Evolutionary conservation across 106 monocot genomes (phyloP).

Genomic region (Alisma plantagoaquatica): DNA sequence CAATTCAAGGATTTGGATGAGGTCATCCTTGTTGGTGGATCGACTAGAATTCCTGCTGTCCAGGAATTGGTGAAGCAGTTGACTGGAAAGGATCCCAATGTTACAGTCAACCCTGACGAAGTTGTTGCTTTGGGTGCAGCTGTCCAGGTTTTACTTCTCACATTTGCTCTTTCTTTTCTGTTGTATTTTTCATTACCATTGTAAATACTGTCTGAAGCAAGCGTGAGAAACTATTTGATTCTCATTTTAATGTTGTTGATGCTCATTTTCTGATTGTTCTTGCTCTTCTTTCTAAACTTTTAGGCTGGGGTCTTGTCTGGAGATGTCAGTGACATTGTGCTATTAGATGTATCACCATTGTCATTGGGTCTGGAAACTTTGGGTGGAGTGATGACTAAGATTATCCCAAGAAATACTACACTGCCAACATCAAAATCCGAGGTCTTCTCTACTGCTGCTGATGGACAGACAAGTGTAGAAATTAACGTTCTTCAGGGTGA

Average conservation of each 20-base stretch:
- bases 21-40: conserved; percentile 17
- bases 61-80: conserved; percentile 11
- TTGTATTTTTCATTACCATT: too few species aligned
- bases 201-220: not conserved
- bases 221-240: too few species aligned
- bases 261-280: too few species aligned
- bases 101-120: conserved; percentile 13
- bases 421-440: conserved; percentile 13
- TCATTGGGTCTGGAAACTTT: conserved; percentile 17
- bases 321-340: conserved; percentile 7
- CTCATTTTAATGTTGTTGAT: not conserved
- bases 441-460: conserved; percentile 13
- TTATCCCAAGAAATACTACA: conserved; percentile 13
- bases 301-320: conserved; percentile 14
- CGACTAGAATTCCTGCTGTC: conserved; percentile 14
- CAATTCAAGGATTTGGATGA: conserved; percentile 9
- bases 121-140: conserved; percentile 16
- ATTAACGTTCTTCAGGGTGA: conserved; percentile 15
- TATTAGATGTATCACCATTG: conserved; percentile 13
- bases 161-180: too few species aligned
- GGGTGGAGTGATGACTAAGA: conserved; percentile 13
- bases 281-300: too few species aligned
- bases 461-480: conserved; percentile 13
- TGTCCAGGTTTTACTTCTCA: too few species aligned
- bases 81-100: conserved; percentile 15